Conservation (phyloP, 495 filamentous ascomycete genomes). For the Aspergillus wentii region DNA sequence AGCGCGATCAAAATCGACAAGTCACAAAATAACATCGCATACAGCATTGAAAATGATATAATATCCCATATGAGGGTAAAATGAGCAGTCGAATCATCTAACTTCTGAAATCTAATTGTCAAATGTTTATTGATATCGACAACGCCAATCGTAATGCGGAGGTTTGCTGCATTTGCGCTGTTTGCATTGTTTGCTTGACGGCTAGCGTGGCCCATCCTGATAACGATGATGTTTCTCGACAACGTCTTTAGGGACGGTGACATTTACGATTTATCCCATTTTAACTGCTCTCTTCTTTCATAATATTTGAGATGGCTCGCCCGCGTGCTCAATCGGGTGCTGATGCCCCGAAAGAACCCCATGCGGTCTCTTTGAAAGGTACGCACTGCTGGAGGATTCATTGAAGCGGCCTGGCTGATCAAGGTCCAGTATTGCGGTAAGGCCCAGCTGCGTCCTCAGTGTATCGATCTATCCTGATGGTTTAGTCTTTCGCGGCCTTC, state of each 20-base stretch:
- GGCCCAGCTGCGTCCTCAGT: slow-evolving; percentile 1
- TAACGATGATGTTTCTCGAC: too few relatives aligned
- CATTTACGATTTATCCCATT: not conserved
- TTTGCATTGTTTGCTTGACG: slow-evolving; percentile 19
- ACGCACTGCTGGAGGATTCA: slow-evolving; percentile 8
- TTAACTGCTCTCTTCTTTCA: not conserved
- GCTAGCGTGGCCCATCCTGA: slow-evolving; percentile 13
- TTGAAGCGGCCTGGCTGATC: slow-evolving; percentile 18
- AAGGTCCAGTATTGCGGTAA: slow-evolving; percentile 46
- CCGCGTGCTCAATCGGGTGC: slow-evolving; percentile 40
- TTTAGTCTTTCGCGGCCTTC: slow-evolving; percentile 53
- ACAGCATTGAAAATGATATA: too few relatives aligned
- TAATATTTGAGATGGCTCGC: slow-evolving; percentile 42
- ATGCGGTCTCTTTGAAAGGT: slow-evolving; percentile 84
- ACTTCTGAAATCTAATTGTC: too few relatives aligned
- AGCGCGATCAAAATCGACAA: too few relatives aligned
- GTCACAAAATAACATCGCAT: too few relatives aligned
- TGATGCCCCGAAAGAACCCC: slow-evolving; percentile 69
- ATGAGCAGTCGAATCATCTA: too few relatives aligned
- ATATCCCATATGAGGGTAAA: too few relatives aligned
- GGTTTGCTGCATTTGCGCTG: slow-evolving; percentile 21
- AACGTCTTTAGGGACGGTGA: too few relatives aligned
- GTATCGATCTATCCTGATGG: slow-evolving; percentile 10
- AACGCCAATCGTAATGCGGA: too few relatives aligned
- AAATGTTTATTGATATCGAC: too few relatives aligned